Conservation (phyloP, 441 rosid species). For the Kokia cookei region DNA sequence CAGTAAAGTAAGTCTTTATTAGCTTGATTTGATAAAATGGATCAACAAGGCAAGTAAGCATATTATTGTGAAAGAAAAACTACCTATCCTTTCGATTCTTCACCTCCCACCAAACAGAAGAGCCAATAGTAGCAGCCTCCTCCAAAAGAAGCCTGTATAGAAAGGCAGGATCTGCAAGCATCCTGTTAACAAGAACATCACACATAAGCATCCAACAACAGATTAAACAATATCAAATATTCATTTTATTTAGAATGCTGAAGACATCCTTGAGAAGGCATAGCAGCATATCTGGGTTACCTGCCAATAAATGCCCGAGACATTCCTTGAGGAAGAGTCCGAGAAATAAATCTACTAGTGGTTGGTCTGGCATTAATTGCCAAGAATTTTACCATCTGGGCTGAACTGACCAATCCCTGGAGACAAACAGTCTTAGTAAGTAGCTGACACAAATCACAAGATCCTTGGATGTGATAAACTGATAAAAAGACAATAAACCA, state of each 20-base stretch:
- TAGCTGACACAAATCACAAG: constrained; percentile 7
- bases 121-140: constrained; percentile 82
- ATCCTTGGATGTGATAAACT: constrained; percentile 3
- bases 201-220: neutral
- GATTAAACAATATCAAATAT: neutral
- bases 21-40: constrained; percentile 6
- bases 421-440: constrained; percentile 22
- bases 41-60: neutral
- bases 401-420: constrained; percentile 95
- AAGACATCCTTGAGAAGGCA: neutral
- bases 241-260: neutral
- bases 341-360: constrained; percentile 67
- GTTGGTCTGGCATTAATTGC: constrained; percentile 93
- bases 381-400: constrained; percentile 84
- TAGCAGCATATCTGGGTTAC: constrained; percentile 25
- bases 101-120: constrained; percentile 88
- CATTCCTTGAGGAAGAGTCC: constrained; percentile 78
- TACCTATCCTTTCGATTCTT: constrained; percentile 88
- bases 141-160: constrained; percentile 78
- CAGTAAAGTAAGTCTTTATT: constrained; percentile 13
- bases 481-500: constrained; percentile 38
- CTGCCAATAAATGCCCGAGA: constrained; percentile 94
- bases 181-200: constrained; percentile 43
- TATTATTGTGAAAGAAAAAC: constrained; percentile 5
- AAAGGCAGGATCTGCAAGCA: constrained; percentile 96